Conservation (phyloP, 495 filamentous ascomycete species). For the Lophiostoma macrostomum region DNA sequence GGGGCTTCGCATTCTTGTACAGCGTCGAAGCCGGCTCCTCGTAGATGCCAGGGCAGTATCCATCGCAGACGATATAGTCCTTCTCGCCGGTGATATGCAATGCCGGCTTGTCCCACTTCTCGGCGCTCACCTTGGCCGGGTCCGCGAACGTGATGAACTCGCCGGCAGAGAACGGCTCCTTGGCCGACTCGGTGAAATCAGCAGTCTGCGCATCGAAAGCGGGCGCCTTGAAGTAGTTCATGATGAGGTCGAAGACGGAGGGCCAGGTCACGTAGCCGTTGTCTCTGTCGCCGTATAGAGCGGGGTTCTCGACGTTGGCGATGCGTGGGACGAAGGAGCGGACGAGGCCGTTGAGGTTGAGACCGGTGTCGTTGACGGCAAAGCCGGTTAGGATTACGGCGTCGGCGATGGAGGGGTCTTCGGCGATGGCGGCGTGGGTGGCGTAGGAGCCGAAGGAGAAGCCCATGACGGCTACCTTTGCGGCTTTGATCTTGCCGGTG, state of each 20-base stretch:
- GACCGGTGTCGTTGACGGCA: conserved; percentile 24
- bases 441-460: conserved; percentile 32
- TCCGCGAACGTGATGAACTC: conserved; percentile 34
- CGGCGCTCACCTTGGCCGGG: conserved; percentile 1
- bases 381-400: conserved; percentile 38
- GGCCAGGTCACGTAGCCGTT: conserved; percentile 37
- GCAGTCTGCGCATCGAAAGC: conserved; percentile 34
- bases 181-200: conserved; percentile 34
- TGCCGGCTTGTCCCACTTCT: conserved; percentile 19
- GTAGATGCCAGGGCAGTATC: conserved; percentile 23
- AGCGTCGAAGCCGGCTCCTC: conserved; percentile 15
- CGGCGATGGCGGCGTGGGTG: conserved; percentile 24
- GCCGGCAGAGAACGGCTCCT: conserved; percentile 34
- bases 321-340: conserved; percentile 19
- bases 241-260: conserved; percentile 16
- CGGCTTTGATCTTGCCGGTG: conserved; percentile 16
- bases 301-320: conserved; percentile 22
- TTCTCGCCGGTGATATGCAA: conserved; percentile 37
- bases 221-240: conserved; percentile 41
- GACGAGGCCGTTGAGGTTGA: conserved; percentile 27
- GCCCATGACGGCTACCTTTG: conserved; percentile 23
- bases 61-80: conserved; percentile 41
- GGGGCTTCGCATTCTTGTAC: conserved; percentile 30
- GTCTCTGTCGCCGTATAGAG: conserved; percentile 17
- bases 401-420: conserved; percentile 32